Evolutionary conservation across 768 basidiomycete species (phyloP).

Genomic region (Clitopilus passeckerianus): DNA sequence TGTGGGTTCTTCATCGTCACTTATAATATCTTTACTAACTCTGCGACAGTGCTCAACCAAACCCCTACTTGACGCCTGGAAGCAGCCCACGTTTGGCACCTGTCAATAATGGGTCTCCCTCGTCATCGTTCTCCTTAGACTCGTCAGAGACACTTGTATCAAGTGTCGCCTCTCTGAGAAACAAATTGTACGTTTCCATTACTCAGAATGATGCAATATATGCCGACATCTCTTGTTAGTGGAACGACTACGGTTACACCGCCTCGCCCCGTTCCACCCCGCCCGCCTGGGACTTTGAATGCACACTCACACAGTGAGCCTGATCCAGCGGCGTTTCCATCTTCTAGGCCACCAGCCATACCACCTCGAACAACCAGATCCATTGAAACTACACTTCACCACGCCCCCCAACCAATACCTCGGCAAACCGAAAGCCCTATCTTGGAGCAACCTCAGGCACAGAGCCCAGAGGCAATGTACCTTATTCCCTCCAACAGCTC

Average conservation of each 20-base stretch:
- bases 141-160: slow-evolving; percentile 13
- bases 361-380: slow-evolving; percentile 18
- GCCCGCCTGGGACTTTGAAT: slow-evolving; percentile 5
- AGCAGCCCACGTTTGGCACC: slow-evolving; percentile 10
- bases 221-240: background rate
- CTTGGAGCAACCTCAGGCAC: background rate
- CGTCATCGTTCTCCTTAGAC: slow-evolving; percentile 3
- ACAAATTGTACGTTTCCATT: slow-evolving; percentile 41
- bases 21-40: background rate
- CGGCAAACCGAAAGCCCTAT: background rate
- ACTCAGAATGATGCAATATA: background rate
- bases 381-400: slow-evolving; percentile 12
- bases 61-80: slow-evolving; percentile 1
- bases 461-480: slow-evolving; percentile 11
- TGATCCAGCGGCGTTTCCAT: slow-evolving; percentile 13
- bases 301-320: slow-evolving; percentile 8
- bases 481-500: slow-evolving; percentile 5
- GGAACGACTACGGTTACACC: slow-evolving; percentile 6
- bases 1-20: background rate
- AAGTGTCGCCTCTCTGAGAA: slow-evolving; percentile 37
- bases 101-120: slow-evolving; percentile 1
- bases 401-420: slow-evolving; percentile 5
- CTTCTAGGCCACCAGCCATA: slow-evolving; percentile 12
- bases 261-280: slow-evolving; percentile 8
- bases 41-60: slow-evolving; percentile 1